Conservation (phyloP, 2,329 filamentous ascomycete genomes). For the Didymella exigua region DNA sequence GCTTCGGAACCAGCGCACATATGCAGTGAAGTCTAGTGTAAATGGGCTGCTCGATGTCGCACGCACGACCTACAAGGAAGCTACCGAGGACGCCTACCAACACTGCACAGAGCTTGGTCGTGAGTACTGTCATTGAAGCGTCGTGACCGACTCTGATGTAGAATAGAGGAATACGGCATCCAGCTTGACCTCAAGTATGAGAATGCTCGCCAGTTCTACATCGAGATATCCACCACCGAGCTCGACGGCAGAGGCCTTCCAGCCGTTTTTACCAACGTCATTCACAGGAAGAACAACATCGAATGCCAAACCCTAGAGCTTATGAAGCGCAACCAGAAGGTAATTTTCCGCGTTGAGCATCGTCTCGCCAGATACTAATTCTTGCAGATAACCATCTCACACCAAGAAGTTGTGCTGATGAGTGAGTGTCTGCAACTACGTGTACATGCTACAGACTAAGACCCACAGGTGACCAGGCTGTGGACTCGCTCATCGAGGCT, state of each 20-base stretch:
- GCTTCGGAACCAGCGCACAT: constrained; percentile 85
- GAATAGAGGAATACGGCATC: constrained; percentile 59
- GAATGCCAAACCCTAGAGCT: constrained; percentile 89
- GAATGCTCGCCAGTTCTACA: constrained; percentile 76
- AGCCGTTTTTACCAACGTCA: constrained; percentile 75
- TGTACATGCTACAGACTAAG: constrained; percentile 9
- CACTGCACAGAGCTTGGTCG: constrained; percentile 72
- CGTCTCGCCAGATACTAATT: background rate
- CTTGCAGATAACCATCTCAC: constrained; percentile 75
- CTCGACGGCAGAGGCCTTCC: constrained; percentile 67
- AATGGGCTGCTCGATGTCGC: constrained; percentile 88
- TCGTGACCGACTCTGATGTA: constrained; percentile 10
- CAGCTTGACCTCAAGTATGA: constrained; percentile 75
- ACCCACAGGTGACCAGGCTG: constrained; percentile 64
- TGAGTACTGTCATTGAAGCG: constrained; percentile 42
- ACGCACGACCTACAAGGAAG: constrained; percentile 86
- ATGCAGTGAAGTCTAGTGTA: constrained; percentile 85
- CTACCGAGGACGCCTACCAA: constrained; percentile 75
- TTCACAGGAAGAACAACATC: constrained; percentile 72
- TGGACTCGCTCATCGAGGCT: constrained; percentile 73
- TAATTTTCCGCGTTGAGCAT: background rate
- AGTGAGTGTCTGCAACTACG: constrained; percentile 52
- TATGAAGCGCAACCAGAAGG: constrained; percentile 72
- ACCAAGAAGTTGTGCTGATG: constrained; percentile 81
- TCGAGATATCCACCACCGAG: constrained; percentile 68